Base-by-base conservation (phyloP, 345 rosid genomes). In the Aquilaria malaccensis region DNA sequence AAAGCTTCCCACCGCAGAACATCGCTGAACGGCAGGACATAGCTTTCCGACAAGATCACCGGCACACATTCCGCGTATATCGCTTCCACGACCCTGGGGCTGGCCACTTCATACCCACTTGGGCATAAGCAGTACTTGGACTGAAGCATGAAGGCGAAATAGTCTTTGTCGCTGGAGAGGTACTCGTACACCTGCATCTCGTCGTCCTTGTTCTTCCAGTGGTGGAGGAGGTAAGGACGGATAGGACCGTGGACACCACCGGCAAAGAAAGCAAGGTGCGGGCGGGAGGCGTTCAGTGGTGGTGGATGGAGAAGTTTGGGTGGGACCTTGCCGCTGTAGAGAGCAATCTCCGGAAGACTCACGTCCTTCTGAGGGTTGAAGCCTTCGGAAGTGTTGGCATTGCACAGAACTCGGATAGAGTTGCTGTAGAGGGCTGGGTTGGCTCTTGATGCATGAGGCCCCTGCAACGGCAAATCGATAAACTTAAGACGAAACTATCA, bases 341-440 rank as follows among this genome's bases (percentile, higher is more conserved):
- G 91, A 74, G 48, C 65, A 50, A 93, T 84, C 75, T 93, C 96
- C 0, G 97, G 97, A 9, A 87, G 76, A 75, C 84, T 80, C 13
- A 77, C 98, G 59, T 93, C 97, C 51, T 83, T 89, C 49, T 14
- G 67, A 3, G 94, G 94, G 63, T 76, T 81, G 73, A 93, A 93
- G 47, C 96, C 96, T 78, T 93, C 97, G 58, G 98, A 93, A 15
- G 84, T 69, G 75, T 93, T 89, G 73, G 98, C 98, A 59, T 93
- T 93, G 75, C 98, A 93, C 22, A 93, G 63, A n/a, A 76, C 97
- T 48, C 97, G 72, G 54, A 89, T 89, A 22, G 97, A 93, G 43
- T 69, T 80, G 66, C 77, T 75, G 79, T 73, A 85, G 9, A 93
- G 81, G 51, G 52, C 50, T 2, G 73, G 46, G 60, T 72, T 71